phyloP scores from a whole-genome alignment of 2,329 filamentous ascomycete genomes.

The Aspergillus sojae region DNA sequence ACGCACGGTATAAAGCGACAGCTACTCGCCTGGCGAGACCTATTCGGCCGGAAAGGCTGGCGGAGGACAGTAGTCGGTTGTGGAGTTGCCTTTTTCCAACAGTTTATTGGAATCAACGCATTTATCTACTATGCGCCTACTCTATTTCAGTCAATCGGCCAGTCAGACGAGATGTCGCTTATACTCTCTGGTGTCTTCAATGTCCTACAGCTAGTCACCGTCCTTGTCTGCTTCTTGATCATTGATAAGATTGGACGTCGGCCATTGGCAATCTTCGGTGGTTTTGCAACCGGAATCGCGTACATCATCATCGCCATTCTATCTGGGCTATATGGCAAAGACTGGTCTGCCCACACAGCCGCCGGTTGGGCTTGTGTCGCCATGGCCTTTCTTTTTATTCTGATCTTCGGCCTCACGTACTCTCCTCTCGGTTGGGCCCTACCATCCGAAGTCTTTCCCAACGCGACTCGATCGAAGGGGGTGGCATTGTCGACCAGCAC shows the following conservation, averaged over 20 bases:
- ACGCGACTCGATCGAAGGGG: constrained; percentile 37
- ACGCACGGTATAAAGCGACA: constrained; percentile 46
- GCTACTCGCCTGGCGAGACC: constrained; percentile 49
- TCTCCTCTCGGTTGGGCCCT: constrained; percentile 41
- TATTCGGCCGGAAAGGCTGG: constrained; percentile 47
- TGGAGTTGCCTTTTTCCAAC: constrained; percentile 50
- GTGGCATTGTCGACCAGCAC: constrained; percentile 37
- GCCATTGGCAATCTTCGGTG: constrained; percentile 28
- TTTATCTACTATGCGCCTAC: constrained; percentile 54
- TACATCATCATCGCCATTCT: constrained; percentile 34
- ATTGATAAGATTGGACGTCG: constrained; percentile 35
- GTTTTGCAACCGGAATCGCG: constrained; percentile 27
- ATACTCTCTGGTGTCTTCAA: constrained; percentile 33
- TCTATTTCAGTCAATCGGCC: constrained; percentile 38
- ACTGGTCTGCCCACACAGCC: constrained; percentile 25
- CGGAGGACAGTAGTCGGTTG: constrained; percentile 35
- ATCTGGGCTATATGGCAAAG: constrained; percentile 18
- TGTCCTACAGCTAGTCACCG: constrained; percentile 35
- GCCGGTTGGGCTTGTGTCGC: constrained; percentile 23
- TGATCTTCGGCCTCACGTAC: constrained; percentile 29
- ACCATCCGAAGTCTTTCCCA: constrained; percentile 40
- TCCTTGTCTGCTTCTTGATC: constrained; percentile 29
- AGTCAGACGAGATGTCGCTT: constrained; percentile 26
- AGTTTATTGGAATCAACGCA: constrained; percentile 48
- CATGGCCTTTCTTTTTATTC: constrained; percentile 19